Base-by-base conservation (phyloP, 768 basidiomycete genomes). In the Russula brevipes region DNA sequence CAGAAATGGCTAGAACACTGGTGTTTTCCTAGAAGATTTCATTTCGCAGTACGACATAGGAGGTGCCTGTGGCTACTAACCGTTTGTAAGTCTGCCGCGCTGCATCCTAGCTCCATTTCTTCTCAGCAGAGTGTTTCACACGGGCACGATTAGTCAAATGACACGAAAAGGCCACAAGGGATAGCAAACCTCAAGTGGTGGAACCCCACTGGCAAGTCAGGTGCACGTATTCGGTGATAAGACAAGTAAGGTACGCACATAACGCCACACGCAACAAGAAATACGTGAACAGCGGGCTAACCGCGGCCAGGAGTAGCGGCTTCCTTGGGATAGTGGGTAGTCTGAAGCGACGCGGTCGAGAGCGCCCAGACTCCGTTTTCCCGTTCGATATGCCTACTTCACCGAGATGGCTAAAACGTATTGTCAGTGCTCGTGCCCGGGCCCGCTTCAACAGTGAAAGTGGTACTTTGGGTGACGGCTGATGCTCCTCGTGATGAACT, bases 391-490 rank as follows among this genome's bases (percentile, higher is more conserved):
- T 77, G 8, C 85, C 82, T 3, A 88, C 79, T 75, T 91, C 88
- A 17, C 83, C 86, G 41, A 87, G 80, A 70, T 89, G 89, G 73
- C 88, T 89, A 60, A n/a, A 54, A 66, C 35, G 14, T 5, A 44
- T 35, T 11, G 42, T 14, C 59, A 60, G n/a, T n/a, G 16, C 8
- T 11, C 5, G 31, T 6, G 14, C 41, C 41, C 35, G 24, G 10
- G 30, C 41, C 24, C 3, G 19, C 14, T 31, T 17, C 5, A 47
- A 39, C 24, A n/a, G 47, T 24, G 30, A 4, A 49, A 51, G 49
- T 71, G 78, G 44, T 71, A 89, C 88, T 90, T 91, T 24, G 89
- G 89, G 68, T 90, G 89, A 31, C 89, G 74, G 66, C 82, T 85
- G 50, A 82, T 71, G 24, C 79, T 75, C 88, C 88, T 52, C 4